Evolutionary conservation across 345 rosid genomes (phyloP), one percentile per base, ranked within the genome.

Genomic region (Diplotaxis tenuifolia): DNA sequence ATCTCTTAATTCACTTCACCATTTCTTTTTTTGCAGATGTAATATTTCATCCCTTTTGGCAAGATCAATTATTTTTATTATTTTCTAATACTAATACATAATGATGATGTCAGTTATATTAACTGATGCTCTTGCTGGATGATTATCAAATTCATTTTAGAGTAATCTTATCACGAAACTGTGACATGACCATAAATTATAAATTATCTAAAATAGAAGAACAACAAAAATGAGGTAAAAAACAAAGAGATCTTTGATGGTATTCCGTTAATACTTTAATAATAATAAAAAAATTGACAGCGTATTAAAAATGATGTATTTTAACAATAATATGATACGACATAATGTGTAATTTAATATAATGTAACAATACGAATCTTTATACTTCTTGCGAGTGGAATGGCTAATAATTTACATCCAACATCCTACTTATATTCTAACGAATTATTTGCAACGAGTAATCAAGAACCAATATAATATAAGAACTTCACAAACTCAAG

Each of bases 1-100:
- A 83, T 68, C 80, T 70, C 86, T 85, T 85, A n/a, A n/a, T n/a
- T n/a, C 82, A 75, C 83, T 84, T 86, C 85, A 70, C 80, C 79
- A 63, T 76, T 69, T 62, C 27, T 20, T 53, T 52, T n/a, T n/a
- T n/a, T n/a, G n/a, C n/a, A n/a, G n/a, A n/a, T n/a, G n/a, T n/a
- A n/a, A n/a, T n/a, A n/a, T 71, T 53, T 58, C 59, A 21, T 68
- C 50, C 47, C 27, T 53, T 59, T 67, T 49, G 67, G 52, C 62
- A 18, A 42, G 7, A 42, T 42, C 18, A 34, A 49, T 36, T 2
- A 28, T 21, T 21, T 54, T 10, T n/a, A n/a, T n/a, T n/a, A 21
- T 21, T 32, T 5, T 64, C 11, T 53, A n/a, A 42, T n/a, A 8
- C 50, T 4, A 25, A 56, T 25, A 56, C 11, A n/a, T 57, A 57